Base-by-base conservation (phyloP, 306 rosid species). In the Vicia faba region DNA sequence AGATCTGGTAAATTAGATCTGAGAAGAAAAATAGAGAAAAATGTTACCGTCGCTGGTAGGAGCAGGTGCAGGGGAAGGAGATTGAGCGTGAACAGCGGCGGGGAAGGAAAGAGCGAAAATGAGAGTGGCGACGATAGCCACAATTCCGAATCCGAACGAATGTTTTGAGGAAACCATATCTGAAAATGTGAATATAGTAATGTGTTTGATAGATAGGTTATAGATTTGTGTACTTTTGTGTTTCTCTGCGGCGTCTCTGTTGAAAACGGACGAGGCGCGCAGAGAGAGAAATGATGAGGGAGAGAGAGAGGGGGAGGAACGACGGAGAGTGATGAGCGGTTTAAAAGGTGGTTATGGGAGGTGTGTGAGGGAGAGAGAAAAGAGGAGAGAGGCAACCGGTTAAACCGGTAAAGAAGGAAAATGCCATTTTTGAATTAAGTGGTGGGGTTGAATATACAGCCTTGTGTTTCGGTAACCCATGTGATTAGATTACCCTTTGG, bases 41-140 rank as follows among this genome's bases (percentile, higher is more conserved):
- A 33, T 7, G 16, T 36, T 77, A 91, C 92, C 97, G 56, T 91
- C 89, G 75, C 84, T 88, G 38, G 88, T 11, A 36, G 96, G 95
- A 25, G 88, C 75, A 2, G 95, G 97, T 48, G 92, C 82, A 50
- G 93, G 87, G 18, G 91, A 57, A 14, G 35, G 56, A 36, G 80
- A n/a, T 46, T 78, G 84, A 48, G 89, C 85, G 49, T 69, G 80
- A 64, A 81, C 82, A 36, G 83, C 70, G 13, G 81, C 70, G 19
- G 91, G 88, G 40, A 88, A 4, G 28, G 74, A 54, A 19, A 84
- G 66, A 28, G 79, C 77, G 12, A 81, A 74, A 75, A 87, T 11
- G 74, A 83, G 68, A 46, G 80, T 62, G 29, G 77, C 73, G 12
- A 84, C 8, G 40, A 85, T 44, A 5, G 83, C 89, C 55, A 80